Evolutionary conservation across 805 yeast species (phyloP).

Genomic region (Metschnikowia similis): DNA sequence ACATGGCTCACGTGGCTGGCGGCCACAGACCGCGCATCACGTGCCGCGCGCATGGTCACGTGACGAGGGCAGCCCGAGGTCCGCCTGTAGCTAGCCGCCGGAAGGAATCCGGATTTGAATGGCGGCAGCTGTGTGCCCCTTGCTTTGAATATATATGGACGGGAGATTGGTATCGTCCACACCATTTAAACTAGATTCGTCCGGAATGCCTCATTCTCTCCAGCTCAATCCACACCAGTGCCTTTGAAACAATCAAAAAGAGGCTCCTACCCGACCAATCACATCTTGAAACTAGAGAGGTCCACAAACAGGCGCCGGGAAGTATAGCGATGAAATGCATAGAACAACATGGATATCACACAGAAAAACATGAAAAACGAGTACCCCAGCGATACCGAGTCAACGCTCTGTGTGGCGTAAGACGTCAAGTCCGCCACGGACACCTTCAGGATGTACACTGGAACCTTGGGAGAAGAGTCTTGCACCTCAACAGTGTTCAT

Average conservation of each 20-base stretch:
- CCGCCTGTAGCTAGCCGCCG: too few relatives aligned
- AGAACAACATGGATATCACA: conserved; percentile 1
- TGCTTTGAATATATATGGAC: too few relatives aligned
- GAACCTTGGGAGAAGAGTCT: conserved; percentile 8
- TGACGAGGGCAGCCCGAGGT: neutral
- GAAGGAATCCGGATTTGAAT: too few relatives aligned
- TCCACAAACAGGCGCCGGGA: conserved; percentile 13
- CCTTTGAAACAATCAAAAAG: too few relatives aligned
- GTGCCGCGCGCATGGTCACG: neutral
- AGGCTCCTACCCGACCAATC: neutral
- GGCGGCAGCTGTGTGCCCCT: too few relatives aligned
- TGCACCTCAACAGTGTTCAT: conserved; percentile 9
- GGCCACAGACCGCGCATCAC: too few relatives aligned
- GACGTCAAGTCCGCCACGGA: conserved; percentile 1
- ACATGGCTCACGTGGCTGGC: neutral
- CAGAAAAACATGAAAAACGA: conserved; percentile 10
- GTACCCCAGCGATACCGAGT: conserved; percentile 11
- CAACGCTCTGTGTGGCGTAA: conserved; percentile 2
- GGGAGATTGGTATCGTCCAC: too few relatives aligned
- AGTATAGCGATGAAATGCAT: conserved; percentile 6
- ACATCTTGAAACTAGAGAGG: conserved; percentile 13
- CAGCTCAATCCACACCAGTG: too few relatives aligned
- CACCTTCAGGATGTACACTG: conserved; percentile 7
- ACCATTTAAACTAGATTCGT: too few relatives aligned
- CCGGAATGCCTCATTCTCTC: too few relatives aligned